A percentile compares a stretch with the other conserved stretches of the same genome.
Evolutionary conservation across 2,329 filamentous ascomycete genomes (phyloP).

Genomic region (Myriosclerotinia duriaeana): DNA sequence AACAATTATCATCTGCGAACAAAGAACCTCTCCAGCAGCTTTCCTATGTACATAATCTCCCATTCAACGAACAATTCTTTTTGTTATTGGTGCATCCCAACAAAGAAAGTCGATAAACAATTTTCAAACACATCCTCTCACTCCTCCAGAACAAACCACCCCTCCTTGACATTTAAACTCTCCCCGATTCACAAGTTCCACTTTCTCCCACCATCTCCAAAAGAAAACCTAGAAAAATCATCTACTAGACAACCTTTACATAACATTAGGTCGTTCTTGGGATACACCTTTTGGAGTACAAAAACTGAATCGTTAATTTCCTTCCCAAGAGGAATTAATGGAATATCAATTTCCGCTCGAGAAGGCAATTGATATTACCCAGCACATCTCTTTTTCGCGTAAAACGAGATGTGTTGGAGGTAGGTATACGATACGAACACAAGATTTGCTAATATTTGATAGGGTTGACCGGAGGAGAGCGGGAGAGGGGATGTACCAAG

Average conservation of each 20-base stretch:
- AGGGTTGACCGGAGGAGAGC: neutral
- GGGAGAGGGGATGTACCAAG: slow-evolving; percentile 8
- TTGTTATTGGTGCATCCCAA: neutral
- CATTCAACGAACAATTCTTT: too few relatives aligned
- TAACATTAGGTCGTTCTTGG: neutral
- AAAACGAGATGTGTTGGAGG: neutral
- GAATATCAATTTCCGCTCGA: too few relatives aligned
- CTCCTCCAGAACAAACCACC: neutral
- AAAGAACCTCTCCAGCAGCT: neutral
- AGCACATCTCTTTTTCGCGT: neutral
- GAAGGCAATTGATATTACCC: neutral
- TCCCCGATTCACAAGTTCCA: too few relatives aligned
- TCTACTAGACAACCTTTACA: too few relatives aligned
- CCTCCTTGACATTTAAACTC: neutral
- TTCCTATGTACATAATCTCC: neutral
- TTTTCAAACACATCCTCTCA: fast-evolving
- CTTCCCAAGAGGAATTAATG: too few relatives aligned
- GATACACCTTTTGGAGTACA: neutral
- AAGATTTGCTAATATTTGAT: neutral
- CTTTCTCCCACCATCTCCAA: neutral
- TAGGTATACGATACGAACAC: neutral
- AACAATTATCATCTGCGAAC: neutral
- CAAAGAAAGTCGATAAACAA: neutral
- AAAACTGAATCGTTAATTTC: neutral
- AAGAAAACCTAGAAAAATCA: neutral